Conservation (phyloP, 2,329 filamentous ascomycete species). For the Sporothrix sp. region DNA sequence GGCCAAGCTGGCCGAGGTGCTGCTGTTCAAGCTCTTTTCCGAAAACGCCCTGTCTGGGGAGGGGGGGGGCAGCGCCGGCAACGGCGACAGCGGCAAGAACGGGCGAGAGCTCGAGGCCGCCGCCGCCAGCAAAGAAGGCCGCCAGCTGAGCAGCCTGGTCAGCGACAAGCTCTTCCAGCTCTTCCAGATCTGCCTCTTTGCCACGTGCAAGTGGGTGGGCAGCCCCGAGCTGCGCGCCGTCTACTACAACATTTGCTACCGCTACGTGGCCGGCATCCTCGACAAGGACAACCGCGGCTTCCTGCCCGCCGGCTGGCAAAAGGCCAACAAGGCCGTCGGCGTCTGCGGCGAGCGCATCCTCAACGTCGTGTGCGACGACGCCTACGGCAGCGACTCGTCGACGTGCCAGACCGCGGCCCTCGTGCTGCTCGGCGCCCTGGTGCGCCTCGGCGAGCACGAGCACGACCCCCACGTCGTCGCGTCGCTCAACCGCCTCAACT, state of each 20-base stretch:
- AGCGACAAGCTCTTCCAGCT: constrained; percentile 86
- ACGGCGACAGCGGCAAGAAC: background rate
- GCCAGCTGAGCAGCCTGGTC: constrained; percentile 57
- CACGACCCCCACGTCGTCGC: constrained; percentile 68
- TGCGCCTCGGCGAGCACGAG: constrained; percentile 63
- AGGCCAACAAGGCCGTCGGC: constrained; percentile 63
- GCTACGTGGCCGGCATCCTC: constrained; percentile 65
- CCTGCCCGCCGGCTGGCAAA: constrained; percentile 35
- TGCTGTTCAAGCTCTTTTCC: constrained; percentile 63
- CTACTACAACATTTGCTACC: constrained; percentile 87
- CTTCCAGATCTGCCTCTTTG: constrained; percentile 76
- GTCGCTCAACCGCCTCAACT: constrained; percentile 74
- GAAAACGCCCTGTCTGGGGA: constrained; percentile 21
- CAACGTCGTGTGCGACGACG: constrained; percentile 85
- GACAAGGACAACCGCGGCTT: constrained; percentile 38
- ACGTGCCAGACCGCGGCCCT: constrained; percentile 77
- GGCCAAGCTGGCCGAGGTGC: constrained; percentile 61
- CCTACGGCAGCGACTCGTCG: constrained; percentile 68
- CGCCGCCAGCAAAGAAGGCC: constrained; percentile 33
- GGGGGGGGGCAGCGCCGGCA: too few relatives aligned
- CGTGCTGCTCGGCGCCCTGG: constrained; percentile 69
- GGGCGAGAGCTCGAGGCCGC: constrained; percentile 14
- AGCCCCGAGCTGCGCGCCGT: constrained; percentile 65
- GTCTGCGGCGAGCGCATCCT: constrained; percentile 66
- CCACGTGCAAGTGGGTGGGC: constrained; percentile 64